A percentile compares a stretch with the other conserved stretches of the same genome.
Conservation (phyloP, 306 rosid species). For the Vicia sativa region DNA sequence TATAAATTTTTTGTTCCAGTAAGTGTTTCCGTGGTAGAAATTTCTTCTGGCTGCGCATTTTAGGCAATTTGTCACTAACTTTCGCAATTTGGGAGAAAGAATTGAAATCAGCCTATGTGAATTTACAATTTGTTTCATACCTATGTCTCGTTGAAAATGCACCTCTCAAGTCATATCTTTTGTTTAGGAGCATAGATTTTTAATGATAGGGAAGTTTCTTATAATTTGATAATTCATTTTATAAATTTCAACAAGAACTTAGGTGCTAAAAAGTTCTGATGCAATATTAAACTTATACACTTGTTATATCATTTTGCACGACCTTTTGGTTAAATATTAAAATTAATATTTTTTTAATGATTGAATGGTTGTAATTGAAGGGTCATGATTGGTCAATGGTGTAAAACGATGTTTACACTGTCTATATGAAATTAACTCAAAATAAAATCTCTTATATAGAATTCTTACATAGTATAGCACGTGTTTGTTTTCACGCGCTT, state of each 20-base stretch:
- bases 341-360: too few relatives aligned
- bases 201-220: neutral
- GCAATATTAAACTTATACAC: too few relatives aligned
- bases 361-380: too few relatives aligned
- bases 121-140: conserved; percentile 8
- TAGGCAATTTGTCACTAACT: conserved; percentile 27
- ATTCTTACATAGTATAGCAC: too few relatives aligned
- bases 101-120: conserved; percentile 1
- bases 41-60: conserved; percentile 16
- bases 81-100: conserved; percentile 5
- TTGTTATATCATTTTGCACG: too few relatives aligned
- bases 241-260: neutral
- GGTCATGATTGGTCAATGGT: too few relatives aligned
- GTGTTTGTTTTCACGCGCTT: too few relatives aligned
- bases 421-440: too few relatives aligned
- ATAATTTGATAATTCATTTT: neutral
- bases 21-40: conserved; percentile 17
- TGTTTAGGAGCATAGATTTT: neutral
- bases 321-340: too few relatives aligned
- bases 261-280: too few relatives aligned
- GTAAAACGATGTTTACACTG: too few relatives aligned
- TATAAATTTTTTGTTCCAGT: neutral
- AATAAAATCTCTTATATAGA: too few relatives aligned
- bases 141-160: neutral
- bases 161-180: neutral